A percentile compares a stretch with the other conserved stretches of the same genome.
Evolutionary conservation across 345 rosid genomes (phyloP).

Genomic region (Raphanus raphanistrum): DNA sequence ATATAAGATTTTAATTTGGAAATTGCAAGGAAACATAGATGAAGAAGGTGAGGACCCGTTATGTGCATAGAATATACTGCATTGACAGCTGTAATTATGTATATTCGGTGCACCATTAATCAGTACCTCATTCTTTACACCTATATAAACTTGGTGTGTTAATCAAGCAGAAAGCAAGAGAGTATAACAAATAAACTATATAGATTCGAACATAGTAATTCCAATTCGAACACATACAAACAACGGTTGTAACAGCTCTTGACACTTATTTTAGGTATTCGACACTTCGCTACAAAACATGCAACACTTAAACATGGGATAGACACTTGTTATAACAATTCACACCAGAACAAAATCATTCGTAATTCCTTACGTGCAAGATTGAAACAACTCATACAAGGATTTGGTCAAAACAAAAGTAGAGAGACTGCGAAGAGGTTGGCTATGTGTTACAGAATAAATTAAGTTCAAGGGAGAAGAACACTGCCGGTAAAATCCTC

Average conservation of each 20-base stretch:
- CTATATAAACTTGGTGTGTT: neutral
- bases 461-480: neutral
- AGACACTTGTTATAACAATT: constrained; percentile 8
- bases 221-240: neutral
- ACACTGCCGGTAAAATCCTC: neutral
- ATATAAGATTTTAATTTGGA: neutral
- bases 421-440: neutral
- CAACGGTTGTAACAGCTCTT: neutral
- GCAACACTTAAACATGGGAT: constrained; percentile 8
- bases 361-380: neutral
- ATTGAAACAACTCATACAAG: neutral
- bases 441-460: neutral
- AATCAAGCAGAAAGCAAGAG: neutral
- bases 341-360: constrained; percentile 3
- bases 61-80: neutral
- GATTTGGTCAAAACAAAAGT: neutral
- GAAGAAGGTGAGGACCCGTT: neutral
- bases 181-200: neutral
- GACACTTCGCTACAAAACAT: constrained; percentile 17
- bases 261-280: neutral
- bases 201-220: neutral
- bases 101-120: neutral
- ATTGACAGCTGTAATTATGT: neutral
- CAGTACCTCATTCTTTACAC: neutral
- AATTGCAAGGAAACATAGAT: neutral